These are phyloP conservation scores for Cinchona pubescens DNA, from an alignment of 257 asterid genomes.

Conservation along the genomic window DNA sequence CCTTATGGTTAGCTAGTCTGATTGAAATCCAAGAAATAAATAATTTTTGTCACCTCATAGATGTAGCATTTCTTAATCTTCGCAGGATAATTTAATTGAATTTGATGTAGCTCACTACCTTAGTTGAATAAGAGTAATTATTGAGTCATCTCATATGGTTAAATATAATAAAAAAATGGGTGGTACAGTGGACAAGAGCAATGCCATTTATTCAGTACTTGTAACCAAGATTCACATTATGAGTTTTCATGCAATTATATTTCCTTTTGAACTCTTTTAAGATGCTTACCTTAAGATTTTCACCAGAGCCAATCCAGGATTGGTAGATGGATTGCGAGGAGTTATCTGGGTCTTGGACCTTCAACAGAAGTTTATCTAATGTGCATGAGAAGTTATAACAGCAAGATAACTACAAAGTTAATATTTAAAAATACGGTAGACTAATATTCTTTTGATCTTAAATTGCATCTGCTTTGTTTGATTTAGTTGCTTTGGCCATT, in stretches of 20 bases:
- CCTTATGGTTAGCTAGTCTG: not conserved
- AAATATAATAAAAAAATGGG: not conserved
- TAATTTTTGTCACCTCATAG: not conserved
- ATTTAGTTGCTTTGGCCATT: not conserved
- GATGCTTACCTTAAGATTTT: slow-evolving; percentile 42
- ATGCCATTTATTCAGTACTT: not conserved
- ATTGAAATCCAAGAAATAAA: not conserved
- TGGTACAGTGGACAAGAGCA: not conserved
- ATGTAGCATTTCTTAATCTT: not conserved
- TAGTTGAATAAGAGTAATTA: not conserved
- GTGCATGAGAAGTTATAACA: slow-evolving; percentile 7
- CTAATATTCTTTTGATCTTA: not conserved
- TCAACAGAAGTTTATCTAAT: slow-evolving; percentile 14
- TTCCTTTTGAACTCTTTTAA: not conserved
- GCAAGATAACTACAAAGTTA: not conserved
- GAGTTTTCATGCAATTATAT: not conserved
- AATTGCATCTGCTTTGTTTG: not conserved
- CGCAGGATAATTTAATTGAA: not conserved
- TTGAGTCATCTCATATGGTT: not conserved
- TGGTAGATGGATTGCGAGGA: slow-evolving; percentile 74
- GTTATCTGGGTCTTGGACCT: slow-evolving; percentile 83
- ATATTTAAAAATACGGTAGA: not conserved
- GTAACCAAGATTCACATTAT: not conserved
- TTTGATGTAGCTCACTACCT: not conserved
- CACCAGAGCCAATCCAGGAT: slow-evolving; percentile 61